Percentiles rank a stretch among this genome's conserved stretches.
phyloP scores from a whole-genome alignment of 2,329 filamentous ascomycete genomes.

The Aspergillus ruber region DNA sequence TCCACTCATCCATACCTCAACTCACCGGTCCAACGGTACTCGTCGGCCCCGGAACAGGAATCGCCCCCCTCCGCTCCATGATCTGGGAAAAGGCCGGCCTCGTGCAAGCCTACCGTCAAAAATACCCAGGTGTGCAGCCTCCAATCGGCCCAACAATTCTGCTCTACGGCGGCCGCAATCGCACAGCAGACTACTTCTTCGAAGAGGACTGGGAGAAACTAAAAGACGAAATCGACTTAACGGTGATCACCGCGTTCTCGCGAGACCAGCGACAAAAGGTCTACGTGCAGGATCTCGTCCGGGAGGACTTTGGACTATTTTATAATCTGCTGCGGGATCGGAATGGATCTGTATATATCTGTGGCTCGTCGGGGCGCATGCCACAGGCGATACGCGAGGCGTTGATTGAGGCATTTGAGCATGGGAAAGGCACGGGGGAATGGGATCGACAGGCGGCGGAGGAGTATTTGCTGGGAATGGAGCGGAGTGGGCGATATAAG shows the following conservation, averaged over 20 bases:
- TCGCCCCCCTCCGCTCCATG: conserved; percentile 76
- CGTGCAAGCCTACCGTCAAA: conserved; percentile 24
- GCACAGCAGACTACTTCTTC: conserved; percentile 73
- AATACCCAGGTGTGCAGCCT: conserved; percentile 21
- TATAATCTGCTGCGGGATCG: conserved; percentile 47
- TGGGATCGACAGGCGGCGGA: conserved; percentile 47
- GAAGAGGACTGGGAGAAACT: conserved; percentile 62
- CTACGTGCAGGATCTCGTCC: conserved; percentile 62
- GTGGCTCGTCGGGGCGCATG: conserved; percentile 61
- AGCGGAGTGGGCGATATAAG: conserved; percentile 57
- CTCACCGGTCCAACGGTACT: conserved; percentile 59
- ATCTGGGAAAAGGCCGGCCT: conserved; percentile 62
- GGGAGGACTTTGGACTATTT: conserved; percentile 44
- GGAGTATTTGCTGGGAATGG: conserved; percentile 50
- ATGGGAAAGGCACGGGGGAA: conserved; percentile 41
- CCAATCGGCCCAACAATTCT: conserved; percentile 50
- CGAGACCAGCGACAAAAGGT: conserved; percentile 59
- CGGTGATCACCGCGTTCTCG: conserved; percentile 62
- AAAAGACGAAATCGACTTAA: conserved; percentile 38
- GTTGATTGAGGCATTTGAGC: conserved; percentile 54
- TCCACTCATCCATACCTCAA: conserved; percentile 44
- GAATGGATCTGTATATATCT: conserved; percentile 47
- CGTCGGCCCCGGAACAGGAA: conserved; percentile 77
- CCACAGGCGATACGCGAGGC: conserved; percentile 62
- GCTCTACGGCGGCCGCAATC: conserved; percentile 79